Conservation (phyloP, 352 stramenopile species). For the Plasmopara viticola region DNA sequence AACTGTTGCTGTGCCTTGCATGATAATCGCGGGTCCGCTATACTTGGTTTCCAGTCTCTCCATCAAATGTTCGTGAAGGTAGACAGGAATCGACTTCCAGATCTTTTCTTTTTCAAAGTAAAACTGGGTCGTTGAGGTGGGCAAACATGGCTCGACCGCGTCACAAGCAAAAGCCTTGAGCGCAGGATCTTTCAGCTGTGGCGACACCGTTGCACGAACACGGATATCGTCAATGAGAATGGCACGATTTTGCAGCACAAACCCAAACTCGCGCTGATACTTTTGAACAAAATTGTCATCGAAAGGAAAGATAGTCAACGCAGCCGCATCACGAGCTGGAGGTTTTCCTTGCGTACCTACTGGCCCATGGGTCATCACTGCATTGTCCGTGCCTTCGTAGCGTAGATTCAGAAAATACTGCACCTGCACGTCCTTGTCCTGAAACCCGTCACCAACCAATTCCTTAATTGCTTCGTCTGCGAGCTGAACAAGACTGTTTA, state of each 20-base stretch:
- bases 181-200: conserved; percentile 44
- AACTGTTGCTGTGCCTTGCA: conserved; percentile 97
- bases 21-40: conserved; percentile 93
- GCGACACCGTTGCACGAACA: conserved; percentile 91
- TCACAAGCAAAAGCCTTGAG: conserved; percentile 6
- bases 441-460: conserved; percentile 76
- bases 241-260: conserved; percentile 89
- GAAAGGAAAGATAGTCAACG: conserved; percentile 74
- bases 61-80: conserved; percentile 88
- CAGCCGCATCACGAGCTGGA: conserved; percentile 20
- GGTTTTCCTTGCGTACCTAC: conserved; percentile 35
- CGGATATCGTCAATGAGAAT: conserved; percentile 97
- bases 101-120: conserved; percentile 78
- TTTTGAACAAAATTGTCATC: conserved; percentile 84
- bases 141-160: conserved; percentile 23
- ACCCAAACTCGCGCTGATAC: conserved; percentile 98
- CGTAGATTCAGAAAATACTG: conserved; percentile 98
- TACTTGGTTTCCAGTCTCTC: conserved; percentile 63
- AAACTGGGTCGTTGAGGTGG: conserved; percentile 62
- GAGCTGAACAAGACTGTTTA: conserved; percentile 42
- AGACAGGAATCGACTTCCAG: conserved; percentile 88
- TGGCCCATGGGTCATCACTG: conserved; percentile 91
- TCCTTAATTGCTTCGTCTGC: conserved; percentile 60
- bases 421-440: conserved; percentile 86
- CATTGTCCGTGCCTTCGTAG: conserved; percentile 97